Evolutionary conservation across 495 filamentous ascomycete species (phyloP).

Genomic region (Aspergillus hancockii): DNA sequence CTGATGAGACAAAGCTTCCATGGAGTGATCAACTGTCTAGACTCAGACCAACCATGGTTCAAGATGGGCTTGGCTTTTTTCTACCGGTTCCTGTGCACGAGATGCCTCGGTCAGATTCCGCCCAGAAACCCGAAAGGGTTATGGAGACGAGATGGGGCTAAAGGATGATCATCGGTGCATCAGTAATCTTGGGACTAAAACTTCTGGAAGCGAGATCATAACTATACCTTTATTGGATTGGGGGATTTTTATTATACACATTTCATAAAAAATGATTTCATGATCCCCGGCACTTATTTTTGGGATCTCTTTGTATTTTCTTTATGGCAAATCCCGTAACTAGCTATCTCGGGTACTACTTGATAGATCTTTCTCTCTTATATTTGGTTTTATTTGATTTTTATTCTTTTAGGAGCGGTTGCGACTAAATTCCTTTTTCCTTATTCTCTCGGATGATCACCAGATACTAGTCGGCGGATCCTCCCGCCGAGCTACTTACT

Average conservation of each 20-base stretch:
- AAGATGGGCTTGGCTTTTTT: conserved; percentile 9
- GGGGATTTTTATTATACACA: too few relatives aligned
- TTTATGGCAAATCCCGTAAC: background rate
- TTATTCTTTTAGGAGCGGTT: background rate
- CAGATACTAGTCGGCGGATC: conserved; percentile 11
- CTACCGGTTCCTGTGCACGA: conserved; percentile 16
- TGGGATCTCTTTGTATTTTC: background rate
- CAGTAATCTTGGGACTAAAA: conserved; percentile 7
- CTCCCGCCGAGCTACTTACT: conserved; percentile 11
- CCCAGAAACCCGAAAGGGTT: conserved; percentile 16
- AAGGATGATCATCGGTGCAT: conserved; percentile 22
- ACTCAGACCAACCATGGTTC: conserved; percentile 9
- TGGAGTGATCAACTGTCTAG: conserved; percentile 1
- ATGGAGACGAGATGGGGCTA: conserved; percentile 22
- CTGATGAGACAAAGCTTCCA: conserved; percentile 11
- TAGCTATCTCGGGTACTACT: background rate
- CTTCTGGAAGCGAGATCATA: conserved; percentile 5
- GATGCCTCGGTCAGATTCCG: conserved; percentile 19
- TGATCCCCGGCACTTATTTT: background rate
- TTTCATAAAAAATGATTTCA: background rate
- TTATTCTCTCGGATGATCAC: conserved; percentile 10
- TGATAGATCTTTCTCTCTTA: background rate
- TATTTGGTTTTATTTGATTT: background rate
- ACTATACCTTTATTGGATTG: background rate
- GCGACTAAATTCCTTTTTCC: background rate